Base-by-base conservation (phyloP, 176 grass and related monocot genomes). In the Hsuehochloa calcarea region DNA sequence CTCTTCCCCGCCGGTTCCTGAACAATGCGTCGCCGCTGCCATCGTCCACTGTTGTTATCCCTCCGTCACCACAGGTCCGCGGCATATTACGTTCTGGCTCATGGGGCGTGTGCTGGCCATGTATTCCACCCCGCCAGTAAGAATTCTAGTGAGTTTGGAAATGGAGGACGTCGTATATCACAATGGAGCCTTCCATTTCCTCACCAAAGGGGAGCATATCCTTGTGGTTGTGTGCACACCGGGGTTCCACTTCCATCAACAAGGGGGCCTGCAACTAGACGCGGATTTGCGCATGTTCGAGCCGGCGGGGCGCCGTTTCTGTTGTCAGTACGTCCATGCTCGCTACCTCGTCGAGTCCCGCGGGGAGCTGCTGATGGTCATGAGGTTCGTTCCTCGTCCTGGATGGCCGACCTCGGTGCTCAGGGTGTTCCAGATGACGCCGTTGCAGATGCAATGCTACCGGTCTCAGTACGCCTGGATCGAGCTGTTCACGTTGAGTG, bases 311-410 rank as follows among this genome's bases (percentile, higher is more conserved):
- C n/a, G 5, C 6, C 20, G 4, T 41, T 41, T 41, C 40, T 8
- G 43, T 51, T 51, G 16, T 51, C 49, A 2, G 49, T 16, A 19
- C 16, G 49, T 51, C 49, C 4, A 10, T 6, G 26, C 43, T 65
- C 62, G 26, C 27, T 80, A 80, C 78, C 27, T 80, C 19, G 78
- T 80, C 29, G 45, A 68, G 12, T 80, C 78, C 62, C 0, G 27
- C 12, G 31, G 19, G 19, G 46, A 80, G 1, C 63, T 80, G 17
- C 61, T 50, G 5, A 51, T 80, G 78, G 78, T 80, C 19, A 19
- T 68, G 3, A 67, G 46, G 20, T 52, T 22, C 44, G 5, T 4
- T 49, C 16, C 41, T 65, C 0, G 9, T 8, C 52, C 2, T 22
- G 4, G 12, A 6, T 5, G 4, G 14, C 31, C 3, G 39, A 14